These are phyloP conservation scores for Chlamydomonas applanata DNA, from an alignment of 139 green algal genomes.

Conservation along the genomic window DNA sequence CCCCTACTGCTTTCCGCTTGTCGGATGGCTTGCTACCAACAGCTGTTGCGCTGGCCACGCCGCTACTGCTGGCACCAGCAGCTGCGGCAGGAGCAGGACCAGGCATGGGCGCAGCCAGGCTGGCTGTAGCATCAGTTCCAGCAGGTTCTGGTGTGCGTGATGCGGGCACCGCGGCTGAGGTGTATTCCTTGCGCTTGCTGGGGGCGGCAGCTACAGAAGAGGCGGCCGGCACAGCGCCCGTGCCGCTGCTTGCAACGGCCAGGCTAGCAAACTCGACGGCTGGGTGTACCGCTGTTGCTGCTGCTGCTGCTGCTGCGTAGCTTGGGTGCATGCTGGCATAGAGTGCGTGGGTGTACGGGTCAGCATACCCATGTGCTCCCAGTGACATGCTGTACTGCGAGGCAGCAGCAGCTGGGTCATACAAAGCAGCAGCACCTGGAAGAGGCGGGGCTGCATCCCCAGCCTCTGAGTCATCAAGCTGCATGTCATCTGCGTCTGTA, in stretches of 20 bases:
- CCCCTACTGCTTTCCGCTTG: slow-evolving; percentile 24
- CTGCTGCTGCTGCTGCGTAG: neutral
- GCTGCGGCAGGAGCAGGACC: too few species aligned
- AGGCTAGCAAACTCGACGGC: too few species aligned
- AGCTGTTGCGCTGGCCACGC: neutral
- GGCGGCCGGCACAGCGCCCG: too few species aligned
- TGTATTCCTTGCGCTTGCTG: neutral
- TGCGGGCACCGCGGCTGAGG: neutral
- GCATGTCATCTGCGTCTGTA: slow-evolving; percentile 15
- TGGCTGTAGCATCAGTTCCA: too few species aligned
- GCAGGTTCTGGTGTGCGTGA: neutral
- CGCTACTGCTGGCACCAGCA: neutral
- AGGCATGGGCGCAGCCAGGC: too few species aligned
- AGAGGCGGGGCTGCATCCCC: neutral
- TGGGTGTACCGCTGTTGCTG: too few species aligned
- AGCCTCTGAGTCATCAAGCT: slow-evolving; percentile 1
- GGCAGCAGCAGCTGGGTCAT: neutral
- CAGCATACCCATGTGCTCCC: too few species aligned
- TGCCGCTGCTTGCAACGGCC: too few species aligned
- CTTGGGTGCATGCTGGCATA: too few species aligned
- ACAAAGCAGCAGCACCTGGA: neutral
- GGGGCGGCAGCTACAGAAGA: neutral
- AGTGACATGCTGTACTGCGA: neutral
- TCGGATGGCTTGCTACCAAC: neutral
- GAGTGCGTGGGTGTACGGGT: too few species aligned